These are phyloP conservation scores for Clitopilus hobsonii DNA, from an alignment of 768 basidiomycete genomes.

Conservation along the genomic window DNA sequence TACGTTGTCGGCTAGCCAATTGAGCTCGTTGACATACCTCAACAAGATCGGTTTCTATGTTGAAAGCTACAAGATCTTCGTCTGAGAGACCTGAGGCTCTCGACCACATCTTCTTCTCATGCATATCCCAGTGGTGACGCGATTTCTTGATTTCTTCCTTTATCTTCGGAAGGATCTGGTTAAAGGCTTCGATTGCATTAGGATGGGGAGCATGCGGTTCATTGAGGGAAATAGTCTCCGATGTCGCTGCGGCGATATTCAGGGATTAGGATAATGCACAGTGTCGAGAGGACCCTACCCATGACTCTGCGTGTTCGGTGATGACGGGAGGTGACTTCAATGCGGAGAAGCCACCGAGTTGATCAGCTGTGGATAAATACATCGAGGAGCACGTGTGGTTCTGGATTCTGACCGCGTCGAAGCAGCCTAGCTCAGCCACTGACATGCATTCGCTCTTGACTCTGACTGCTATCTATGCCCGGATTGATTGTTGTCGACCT, in stretches of 20 bases:
- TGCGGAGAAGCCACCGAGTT: background rate
- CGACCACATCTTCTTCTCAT: slow-evolving; percentile 71
- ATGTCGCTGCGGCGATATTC: slow-evolving; percentile 37
- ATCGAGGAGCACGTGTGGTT: background rate
- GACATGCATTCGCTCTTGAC: background rate
- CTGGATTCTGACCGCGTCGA: background rate
- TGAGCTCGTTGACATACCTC: slow-evolving; percentile 26
- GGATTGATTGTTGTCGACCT: background rate
- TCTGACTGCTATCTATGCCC: background rate
- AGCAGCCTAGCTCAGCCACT: background rate
- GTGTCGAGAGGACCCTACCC: slow-evolving; percentile 2
- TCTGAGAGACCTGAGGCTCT: slow-evolving; percentile 51
- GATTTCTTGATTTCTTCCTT: slow-evolving; percentile 64
- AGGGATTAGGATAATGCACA: background rate
- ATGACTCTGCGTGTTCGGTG: background rate
- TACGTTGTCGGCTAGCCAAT: background rate
- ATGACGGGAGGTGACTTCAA: background rate
- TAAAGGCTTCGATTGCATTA: slow-evolving; percentile 66
- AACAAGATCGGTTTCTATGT: slow-evolving; percentile 38
- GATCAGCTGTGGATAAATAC: background rate
- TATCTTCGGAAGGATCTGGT: slow-evolving; percentile 45
- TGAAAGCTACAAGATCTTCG: slow-evolving; percentile 46
- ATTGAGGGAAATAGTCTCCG: slow-evolving; percentile 53
- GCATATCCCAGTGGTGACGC: slow-evolving; percentile 66
- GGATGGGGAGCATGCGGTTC: slow-evolving; percentile 52